These are phyloP conservation scores for Lepidium didymum DNA, from an alignment of 345 rosid species.

Conservation along the genomic window DNA sequence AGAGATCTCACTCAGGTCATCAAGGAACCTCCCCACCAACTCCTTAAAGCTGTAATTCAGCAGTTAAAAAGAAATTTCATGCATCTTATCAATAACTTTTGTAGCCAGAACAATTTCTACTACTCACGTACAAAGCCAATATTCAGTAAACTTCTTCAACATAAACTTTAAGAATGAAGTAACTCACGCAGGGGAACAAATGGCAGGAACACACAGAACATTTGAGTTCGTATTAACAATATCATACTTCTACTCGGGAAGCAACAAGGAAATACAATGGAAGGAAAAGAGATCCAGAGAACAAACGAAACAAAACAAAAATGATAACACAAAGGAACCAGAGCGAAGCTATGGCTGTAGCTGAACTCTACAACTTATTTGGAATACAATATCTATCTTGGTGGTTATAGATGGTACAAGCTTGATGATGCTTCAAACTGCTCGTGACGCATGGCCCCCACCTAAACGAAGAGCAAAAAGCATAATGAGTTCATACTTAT, in stretches of 20 bases:
- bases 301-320: background rate
- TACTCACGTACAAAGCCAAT: background rate
- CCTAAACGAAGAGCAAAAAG: slow-evolving; percentile 16
- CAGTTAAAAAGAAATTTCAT: slow-evolving; percentile 21
- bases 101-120: slow-evolving; percentile 5
- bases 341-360: slow-evolving; percentile 34
- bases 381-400: slow-evolving; percentile 27
- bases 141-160: slow-evolving; percentile 4
- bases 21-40: slow-evolving; percentile 31
- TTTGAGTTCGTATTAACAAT: slow-evolving; percentile 22
- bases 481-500: background rate
- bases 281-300: background rate
- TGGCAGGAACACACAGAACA: slow-evolving; percentile 4
- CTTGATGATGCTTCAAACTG: slow-evolving; percentile 37
- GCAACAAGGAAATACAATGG: slow-evolving; percentile 18
- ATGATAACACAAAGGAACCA: slow-evolving; percentile 31
- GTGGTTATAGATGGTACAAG: slow-evolving; percentile 13
- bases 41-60: slow-evolving; percentile 37
- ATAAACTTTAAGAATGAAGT: background rate
- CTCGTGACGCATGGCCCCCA: slow-evolving; percentile 39
- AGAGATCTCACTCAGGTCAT: slow-evolving; percentile 28
- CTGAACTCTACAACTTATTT: slow-evolving; percentile 33
- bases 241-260: slow-evolving; percentile 2
- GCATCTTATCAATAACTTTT: slow-evolving; percentile 21
- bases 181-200: slow-evolving; percentile 6